Base-by-base conservation (phyloP, 2,329 filamentous ascomycete species). In the Zymoseptoria pseudotritici region DNA sequence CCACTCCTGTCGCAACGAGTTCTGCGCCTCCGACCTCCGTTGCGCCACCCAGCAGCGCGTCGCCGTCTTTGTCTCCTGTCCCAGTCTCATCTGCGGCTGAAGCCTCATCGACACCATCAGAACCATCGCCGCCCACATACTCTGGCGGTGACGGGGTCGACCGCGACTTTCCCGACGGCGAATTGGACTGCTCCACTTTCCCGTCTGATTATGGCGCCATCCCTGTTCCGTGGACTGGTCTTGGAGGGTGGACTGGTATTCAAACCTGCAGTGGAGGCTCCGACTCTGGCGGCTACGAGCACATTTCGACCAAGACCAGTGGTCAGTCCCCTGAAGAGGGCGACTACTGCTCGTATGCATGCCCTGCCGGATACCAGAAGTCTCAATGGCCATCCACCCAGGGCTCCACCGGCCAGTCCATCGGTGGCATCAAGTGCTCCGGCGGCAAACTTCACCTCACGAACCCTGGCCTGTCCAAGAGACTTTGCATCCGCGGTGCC, bases 351-450 rank as follows among this genome's bases (percentile, higher is more conserved):
- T 96, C 92, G 1, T 97, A 97, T 71, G 86, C 90, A 59, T 99
- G 94, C 80, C 89, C 90, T n/a, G 77, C 86, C 26, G 93, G 93
- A 53, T 96, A 94, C 76, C 86, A 94, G 75, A 97, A 97, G 83
- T 83, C 88, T 2, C 93, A 97, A 73, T 97, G 91, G 88, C 91
- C 94, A 53, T 67, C 72, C 1, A 80, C 82, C 36, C 94, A 97
- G 79, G 94, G 93, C 58, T 71, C 80, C 46, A 90, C 85, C 56
- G 87, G 87, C 63, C 86, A 97, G 80, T 96, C 92, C 22, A 82
- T 97, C 58, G 94, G 94, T 74, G 94, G 94, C 67, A 77, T 97
- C 19, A 85, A 84, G 76, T 99, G 94, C 82, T 87, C 89, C 53
- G 71, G 85, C 31, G 88, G 88, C 70, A 88, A 88, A 73, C 86